Evolutionary conservation across 2,329 filamentous ascomycete genomes (phyloP).

Genomic region (Pseudogymnoascus sp.): DNA sequence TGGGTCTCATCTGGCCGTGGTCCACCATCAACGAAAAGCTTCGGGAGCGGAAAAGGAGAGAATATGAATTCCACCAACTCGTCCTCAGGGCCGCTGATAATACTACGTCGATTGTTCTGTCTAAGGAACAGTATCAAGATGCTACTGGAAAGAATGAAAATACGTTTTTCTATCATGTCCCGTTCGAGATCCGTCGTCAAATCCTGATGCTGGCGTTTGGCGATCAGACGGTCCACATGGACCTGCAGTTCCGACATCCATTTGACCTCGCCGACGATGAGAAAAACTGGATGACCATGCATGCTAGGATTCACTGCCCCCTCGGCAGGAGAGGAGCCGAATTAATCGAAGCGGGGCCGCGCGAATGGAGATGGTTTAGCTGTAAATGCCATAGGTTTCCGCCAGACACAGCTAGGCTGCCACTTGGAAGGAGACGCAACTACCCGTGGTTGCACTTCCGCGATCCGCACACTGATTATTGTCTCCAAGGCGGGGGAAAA

Average conservation of each 20-base stretch:
- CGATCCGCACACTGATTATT: background rate
- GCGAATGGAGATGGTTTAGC: background rate
- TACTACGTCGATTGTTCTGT: background rate
- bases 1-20: background rate
- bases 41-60: background rate
- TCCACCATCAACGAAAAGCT: background rate
- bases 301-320: background rate
- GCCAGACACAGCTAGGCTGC: background rate
- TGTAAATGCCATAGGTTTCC: background rate
- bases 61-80: background rate
- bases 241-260: background rate
- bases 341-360: background rate
- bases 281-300: background rate
- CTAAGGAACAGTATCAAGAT: background rate
- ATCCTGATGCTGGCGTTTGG: background rate
- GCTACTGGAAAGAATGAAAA: background rate
- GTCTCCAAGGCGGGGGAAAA: background rate
- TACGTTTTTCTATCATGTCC: background rate
- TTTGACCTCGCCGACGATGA: background rate
- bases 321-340: background rate
- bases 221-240: background rate
- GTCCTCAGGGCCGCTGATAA: background rate
- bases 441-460: background rate
- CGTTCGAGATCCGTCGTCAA: background rate
- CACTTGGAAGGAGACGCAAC: background rate